phyloP scores from a whole-genome alignment of 768 basidiomycete species.

The Lactarius sanguifluus region DNA sequence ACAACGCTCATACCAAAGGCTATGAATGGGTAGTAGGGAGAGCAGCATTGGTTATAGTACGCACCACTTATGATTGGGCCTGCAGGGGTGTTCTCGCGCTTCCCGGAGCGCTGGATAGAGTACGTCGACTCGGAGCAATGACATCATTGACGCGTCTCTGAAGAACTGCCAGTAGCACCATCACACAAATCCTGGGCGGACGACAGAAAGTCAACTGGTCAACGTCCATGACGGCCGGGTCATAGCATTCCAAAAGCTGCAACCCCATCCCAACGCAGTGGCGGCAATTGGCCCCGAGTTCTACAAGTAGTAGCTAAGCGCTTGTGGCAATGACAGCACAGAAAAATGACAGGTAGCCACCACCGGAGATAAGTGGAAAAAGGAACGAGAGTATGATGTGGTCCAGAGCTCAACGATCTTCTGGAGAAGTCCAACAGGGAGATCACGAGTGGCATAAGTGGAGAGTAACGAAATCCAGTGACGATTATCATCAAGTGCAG shows the following conservation, averaged over 20 bases:
- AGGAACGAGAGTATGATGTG: not conserved
- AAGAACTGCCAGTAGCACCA: not conserved
- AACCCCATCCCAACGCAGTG: not conserved
- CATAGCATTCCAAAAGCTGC: not conserved
- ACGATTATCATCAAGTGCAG: not conserved
- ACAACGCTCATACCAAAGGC: not conserved
- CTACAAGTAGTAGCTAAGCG: not conserved
- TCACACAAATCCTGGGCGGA: not conserved
- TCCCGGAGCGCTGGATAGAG: not conserved
- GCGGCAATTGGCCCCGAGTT: not conserved
- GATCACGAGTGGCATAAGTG: not conserved
- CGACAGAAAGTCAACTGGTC: not conserved
- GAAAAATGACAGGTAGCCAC: not conserved
- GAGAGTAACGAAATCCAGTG: not conserved
- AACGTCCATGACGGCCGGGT: not conserved
- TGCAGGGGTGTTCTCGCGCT: not conserved
- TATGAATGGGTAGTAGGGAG: not conserved
- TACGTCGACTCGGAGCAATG: not conserved
- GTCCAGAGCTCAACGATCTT: not conserved
- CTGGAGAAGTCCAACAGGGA: not conserved
- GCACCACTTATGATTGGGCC: not conserved
- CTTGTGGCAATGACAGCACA: not conserved
- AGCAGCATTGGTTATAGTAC: not conserved
- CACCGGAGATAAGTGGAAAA: not conserved
- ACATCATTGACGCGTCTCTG: not conserved